phyloP scores from a whole-genome alignment of 306 rosid genomes.

The Casuarina cunninghamiana region DNA sequence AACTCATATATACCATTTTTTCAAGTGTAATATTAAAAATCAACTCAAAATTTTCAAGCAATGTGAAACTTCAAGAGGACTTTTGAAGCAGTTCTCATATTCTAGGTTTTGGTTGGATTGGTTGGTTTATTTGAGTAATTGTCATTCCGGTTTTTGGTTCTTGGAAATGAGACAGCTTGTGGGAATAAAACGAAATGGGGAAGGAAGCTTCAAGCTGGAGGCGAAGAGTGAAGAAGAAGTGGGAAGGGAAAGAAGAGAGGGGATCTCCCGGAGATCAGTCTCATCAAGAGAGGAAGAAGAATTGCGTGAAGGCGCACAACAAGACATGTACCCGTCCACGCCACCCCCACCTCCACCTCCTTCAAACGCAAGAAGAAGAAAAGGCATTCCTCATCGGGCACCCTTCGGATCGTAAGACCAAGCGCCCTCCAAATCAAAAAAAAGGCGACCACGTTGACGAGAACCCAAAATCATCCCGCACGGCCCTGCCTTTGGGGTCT shows the following conservation, averaged over 20 bases:
- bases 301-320: conserved; percentile 80
- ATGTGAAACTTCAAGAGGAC: no score
- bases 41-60: no score
- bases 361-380: conserved; percentile 85
- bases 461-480: not conserved
- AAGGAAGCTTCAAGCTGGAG: conserved; percentile 66
- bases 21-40: no score
- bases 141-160: not conserved
- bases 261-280: conserved; percentile 33
- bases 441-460: not conserved
- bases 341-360: conserved; percentile 82
- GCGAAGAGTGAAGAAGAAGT: conserved; percentile 45
- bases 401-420: conserved; percentile 69
- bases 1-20: no score
- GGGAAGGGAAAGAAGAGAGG: conserved; percentile 39
- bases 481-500: conserved; percentile 28
- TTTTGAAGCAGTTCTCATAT: not conserved
- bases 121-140: not conserved
- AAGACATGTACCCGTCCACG: conserved; percentile 70
- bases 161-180: conserved; percentile 53
- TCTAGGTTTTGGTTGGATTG: conserved; percentile 18
- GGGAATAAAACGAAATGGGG: conserved; percentile 79
- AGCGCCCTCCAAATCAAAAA: not conserved
- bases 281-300: conserved; percentile 47
- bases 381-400: conserved; percentile 96